Base-by-base conservation (phyloP, 306 rosid species). In the Oemleria cerasiformis region DNA sequence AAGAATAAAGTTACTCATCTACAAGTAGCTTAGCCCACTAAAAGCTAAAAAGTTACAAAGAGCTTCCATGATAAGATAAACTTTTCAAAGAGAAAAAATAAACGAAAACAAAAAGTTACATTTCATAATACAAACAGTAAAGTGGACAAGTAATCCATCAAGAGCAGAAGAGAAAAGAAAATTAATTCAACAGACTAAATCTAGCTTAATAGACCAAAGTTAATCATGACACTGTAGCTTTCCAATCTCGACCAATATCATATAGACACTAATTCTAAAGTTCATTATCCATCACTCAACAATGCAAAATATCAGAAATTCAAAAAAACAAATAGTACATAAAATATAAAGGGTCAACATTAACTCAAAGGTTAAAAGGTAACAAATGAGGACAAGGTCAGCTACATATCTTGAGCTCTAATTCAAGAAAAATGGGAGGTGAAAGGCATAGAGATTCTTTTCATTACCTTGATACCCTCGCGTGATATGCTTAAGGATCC, bases 401-500 rank as follows among this genome's bases (percentile, higher is more conserved):
- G 47, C 42, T 73, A 38, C 12, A 53, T 21, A 43, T 53, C 14
- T 20, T 66, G 19, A 5, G 58, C 36, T 5, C 17, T 8, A 34
- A 16, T 65, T 36, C 56, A 39, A 34, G 61, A 12, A 40, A 43
- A 49, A 63, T 9, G 4, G 1, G 19, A 65, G 70, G 63, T 55
- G 68, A 60, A 69, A 68, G 8, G 14, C 39, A 7, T 43, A 40
- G 9, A 57, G 63, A 20, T 61, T 42, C 62, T 56, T 57, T 71
- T 70, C 70, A 48, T 70, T 76, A 91, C 98, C 96, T 94, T 91
- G 87, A 94, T 77, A 77, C 53, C 54, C 73, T 86, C 82, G 0
- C 78, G 81, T 70, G 97, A 87, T 77, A 89, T 66, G 74, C 86
- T 89, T 81, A 94, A 78, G 49, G 65, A 66, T 58, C 98, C 98